These are phyloP conservation scores for Phialophora chinensis DNA, from an alignment of 2,329 filamentous ascomycete species.

Conservation along the genomic window DNA sequence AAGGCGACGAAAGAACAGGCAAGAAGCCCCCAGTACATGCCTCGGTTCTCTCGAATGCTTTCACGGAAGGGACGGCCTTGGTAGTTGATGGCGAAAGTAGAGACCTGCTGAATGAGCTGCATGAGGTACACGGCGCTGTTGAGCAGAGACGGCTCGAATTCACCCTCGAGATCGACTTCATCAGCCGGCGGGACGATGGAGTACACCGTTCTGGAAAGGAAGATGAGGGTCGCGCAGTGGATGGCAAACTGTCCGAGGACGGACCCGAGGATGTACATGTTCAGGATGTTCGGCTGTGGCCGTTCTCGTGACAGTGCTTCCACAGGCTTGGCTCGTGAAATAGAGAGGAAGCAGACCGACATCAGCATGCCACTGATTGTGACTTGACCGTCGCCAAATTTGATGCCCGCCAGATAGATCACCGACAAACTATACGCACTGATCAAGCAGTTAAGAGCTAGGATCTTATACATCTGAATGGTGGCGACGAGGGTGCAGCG, in stretches of 20 bases:
- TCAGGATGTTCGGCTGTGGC: conserved; percentile 98
- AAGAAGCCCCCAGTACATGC: conserved; percentile 97
- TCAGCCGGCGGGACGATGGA: conserved; percentile 72
- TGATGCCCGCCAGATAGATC: conserved; percentile 96
- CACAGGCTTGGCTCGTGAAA: conserved; percentile 95
- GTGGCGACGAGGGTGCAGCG: conserved; percentile 97
- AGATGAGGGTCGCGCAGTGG: conserved; percentile 92
- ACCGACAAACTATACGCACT: conserved; percentile 97
- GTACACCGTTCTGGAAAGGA: conserved; percentile 89
- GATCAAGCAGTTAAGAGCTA: conserved; percentile 96
- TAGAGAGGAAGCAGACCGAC: conserved; percentile 98
- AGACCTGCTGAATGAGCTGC: conserved; percentile 98
- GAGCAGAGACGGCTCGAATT: conserved; percentile 89
- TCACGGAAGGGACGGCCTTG: conserved; percentile 98
- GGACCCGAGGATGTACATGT: conserved; percentile 97
- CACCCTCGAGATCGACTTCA: conserved; percentile 87
- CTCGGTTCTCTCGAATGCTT: conserved; percentile 90
- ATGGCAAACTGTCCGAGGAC: conserved; percentile 97
- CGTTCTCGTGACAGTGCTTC: conserved; percentile 95
- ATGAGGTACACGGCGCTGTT: conserved; percentile 97
- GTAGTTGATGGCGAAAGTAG: conserved; percentile 99
- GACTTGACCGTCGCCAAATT: conserved; percentile 97
- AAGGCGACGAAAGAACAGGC: conserved; percentile 90
- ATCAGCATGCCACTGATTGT: conserved; percentile 99
- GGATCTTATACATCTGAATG: conserved; percentile 99